phyloP scores from a whole-genome alignment of 1,139 yeast species.

The Groenewaldozyma sp. region DNA sequence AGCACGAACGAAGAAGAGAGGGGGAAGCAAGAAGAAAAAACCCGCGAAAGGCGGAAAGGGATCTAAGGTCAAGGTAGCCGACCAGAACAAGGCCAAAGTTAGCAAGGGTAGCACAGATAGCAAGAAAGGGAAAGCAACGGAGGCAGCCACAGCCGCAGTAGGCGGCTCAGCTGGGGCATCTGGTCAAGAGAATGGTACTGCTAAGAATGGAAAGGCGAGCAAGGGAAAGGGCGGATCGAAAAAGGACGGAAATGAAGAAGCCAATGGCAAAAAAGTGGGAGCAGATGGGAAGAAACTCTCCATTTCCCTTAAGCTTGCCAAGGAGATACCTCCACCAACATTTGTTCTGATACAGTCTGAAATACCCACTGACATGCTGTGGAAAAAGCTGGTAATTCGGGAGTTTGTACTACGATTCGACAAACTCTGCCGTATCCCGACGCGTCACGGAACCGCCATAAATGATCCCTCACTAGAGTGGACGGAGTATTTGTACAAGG shows the following conservation, averaged over 20 bases:
- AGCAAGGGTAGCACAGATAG: neutral
- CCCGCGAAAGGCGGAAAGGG: neutral
- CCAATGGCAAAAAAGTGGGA: neutral
- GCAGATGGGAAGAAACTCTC: slow-evolving; percentile 6
- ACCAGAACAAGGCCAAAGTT: slow-evolving; percentile 1
- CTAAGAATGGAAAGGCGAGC: neutral
- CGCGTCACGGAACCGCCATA: slow-evolving; percentile 25
- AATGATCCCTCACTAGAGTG: slow-evolving; percentile 31
- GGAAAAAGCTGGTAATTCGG: slow-evolving; percentile 21
- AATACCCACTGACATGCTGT: slow-evolving; percentile 20
- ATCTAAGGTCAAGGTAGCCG: slow-evolving; percentile 2
- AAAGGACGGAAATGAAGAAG: neutral
- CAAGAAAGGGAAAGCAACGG: neutral
- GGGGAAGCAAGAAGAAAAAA: slow-evolving; percentile 7
- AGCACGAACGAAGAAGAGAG: slow-evolving; percentile 7
- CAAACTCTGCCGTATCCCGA: slow-evolving; percentile 27
- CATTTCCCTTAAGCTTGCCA: slow-evolving; percentile 10
- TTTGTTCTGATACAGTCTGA: slow-evolving; percentile 17
- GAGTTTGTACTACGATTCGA: slow-evolving; percentile 27
- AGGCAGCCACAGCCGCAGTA: neutral
- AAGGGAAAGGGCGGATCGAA: neutral
- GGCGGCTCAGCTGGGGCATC: neutral
- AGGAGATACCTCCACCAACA: slow-evolving; percentile 19
- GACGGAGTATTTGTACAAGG: slow-evolving; percentile 30
- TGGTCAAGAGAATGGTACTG: neutral